Conservation (phyloP, 768 basidiomycete genomes). For the Lyophyllum decastes region DNA sequence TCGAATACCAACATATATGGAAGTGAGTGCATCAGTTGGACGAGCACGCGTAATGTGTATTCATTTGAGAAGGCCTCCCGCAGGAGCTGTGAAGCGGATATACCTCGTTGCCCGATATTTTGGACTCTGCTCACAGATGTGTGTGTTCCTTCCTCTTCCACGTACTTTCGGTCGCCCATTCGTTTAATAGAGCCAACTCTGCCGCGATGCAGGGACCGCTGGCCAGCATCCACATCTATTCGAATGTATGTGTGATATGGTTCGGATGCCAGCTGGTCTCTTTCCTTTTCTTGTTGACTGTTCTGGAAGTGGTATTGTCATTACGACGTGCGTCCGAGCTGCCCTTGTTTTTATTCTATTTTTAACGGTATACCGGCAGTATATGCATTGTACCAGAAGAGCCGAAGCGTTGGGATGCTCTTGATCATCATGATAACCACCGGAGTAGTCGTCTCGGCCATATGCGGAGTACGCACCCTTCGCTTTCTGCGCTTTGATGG, state of each 20-base stretch:
- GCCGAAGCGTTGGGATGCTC: conserved; percentile 3
- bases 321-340: conserved; percentile 9
- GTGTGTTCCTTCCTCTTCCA: background rate
- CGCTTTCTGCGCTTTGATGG: background rate
- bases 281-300: conserved; percentile 4
- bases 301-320: conserved; percentile 11
- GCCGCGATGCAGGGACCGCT: background rate
- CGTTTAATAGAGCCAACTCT: background rate
- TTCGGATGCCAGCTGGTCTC: conserved; percentile 5
- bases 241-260: background rate
- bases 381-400: conserved; percentile 13
- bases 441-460: background rate
- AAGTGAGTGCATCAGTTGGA: background rate
- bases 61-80: background rate
- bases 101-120: conserved; percentile 16
- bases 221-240: background rate
- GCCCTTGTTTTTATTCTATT: background rate
- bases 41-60: no score
- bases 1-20: background rate
- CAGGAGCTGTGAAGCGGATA: conserved; percentile 9
- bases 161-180: background rate
- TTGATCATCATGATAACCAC: background rate
- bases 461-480: background rate
- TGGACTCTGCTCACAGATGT: conserved; percentile 8
- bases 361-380: background rate